Conservation (phyloP, 345 rosid genomes). For the Melastoma malabathricum region DNA sequence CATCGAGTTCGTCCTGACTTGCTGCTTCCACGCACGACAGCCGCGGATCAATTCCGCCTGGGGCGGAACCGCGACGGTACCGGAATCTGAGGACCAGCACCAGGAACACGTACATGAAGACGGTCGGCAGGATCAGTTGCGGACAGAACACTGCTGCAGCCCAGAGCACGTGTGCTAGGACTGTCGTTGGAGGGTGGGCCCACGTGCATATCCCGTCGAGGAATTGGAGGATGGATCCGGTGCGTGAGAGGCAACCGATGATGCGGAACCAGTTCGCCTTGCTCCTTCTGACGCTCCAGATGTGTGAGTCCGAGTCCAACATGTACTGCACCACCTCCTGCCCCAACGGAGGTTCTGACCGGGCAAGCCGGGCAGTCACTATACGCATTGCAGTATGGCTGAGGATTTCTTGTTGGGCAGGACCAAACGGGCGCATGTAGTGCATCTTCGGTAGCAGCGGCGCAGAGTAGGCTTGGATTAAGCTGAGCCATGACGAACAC, state of each 20-base stretch:
- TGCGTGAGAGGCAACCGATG: slow-evolving; percentile 52
- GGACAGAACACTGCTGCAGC: slow-evolving; percentile 61
- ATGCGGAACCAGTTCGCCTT: slow-evolving; percentile 88
- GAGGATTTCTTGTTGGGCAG: slow-evolving; percentile 65
- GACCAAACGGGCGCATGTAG: slow-evolving; percentile 54
- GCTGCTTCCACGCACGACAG: slow-evolving; percentile 54
- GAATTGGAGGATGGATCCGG: slow-evolving; percentile 55
- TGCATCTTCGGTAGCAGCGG: slow-evolving; percentile 89
- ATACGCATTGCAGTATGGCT: slow-evolving; percentile 84
- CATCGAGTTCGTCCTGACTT: slow-evolving; percentile 66
- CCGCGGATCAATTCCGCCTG: slow-evolving; percentile 43
- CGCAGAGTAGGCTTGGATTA: slow-evolving; percentile 55
- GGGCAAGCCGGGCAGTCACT: slow-evolving; percentile 48
- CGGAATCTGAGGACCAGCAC: slow-evolving; percentile 43
- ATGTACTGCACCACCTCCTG: slow-evolving; percentile 78
- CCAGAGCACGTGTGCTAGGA: slow-evolving; percentile 52
- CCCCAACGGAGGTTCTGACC: slow-evolving; percentile 74
- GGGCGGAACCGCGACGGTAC: slow-evolving; percentile 30
- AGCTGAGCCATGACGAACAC: slow-evolving; percentile 60
- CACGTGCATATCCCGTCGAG: slow-evolving; percentile 57
- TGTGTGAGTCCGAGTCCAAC: slow-evolving; percentile 70
- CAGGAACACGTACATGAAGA: slow-evolving; percentile 76
- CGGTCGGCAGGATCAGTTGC: slow-evolving; percentile 64
- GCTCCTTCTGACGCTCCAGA: slow-evolving; percentile 92
- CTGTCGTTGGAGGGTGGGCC: slow-evolving; percentile 57